Conservation (phyloP, 2,329 filamentous ascomycete species). For the Talaromyces sp. region DNA sequence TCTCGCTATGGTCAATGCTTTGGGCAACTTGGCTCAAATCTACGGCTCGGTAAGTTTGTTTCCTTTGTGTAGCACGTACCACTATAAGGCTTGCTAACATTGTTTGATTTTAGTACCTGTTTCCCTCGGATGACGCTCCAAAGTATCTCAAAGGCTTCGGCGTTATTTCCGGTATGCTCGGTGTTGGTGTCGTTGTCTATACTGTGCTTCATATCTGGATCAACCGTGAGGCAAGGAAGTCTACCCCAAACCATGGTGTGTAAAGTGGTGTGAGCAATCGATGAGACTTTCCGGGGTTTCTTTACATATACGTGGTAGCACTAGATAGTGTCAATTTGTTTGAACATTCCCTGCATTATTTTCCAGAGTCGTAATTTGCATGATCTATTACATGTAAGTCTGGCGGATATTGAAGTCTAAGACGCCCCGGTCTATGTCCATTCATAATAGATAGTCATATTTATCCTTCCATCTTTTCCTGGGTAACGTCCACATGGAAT, state of each 20-base stretch:
- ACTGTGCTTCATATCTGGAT: no score
- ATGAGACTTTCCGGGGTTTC: neutral
- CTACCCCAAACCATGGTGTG: neutral
- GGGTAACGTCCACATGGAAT: neutral
- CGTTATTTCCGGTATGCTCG: no score
- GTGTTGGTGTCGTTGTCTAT: no score
- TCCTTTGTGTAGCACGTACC: no score
- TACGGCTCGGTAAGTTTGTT: conserved; percentile 40
- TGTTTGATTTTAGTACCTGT: no score
- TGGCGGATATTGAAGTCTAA: no score
- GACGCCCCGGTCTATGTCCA: neutral
- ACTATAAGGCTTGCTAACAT: no score
- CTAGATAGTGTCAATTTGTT: neutral
- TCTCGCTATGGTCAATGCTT: conserved; percentile 52
- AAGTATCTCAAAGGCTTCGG: no score
- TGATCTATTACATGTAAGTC: neutral
- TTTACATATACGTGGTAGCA: neutral
- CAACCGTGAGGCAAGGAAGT: neutral
- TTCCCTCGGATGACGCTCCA: no score
- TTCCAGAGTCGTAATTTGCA: no score
- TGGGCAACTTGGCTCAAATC: conserved; percentile 55
- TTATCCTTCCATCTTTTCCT: conserved; percentile 1
- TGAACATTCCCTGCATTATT: neutral
- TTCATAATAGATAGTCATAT: neutral
- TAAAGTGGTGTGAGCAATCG: neutral